Evolutionary conservation across 164 flowering plant species (phyloP), one percentile per base, ranked within the genome.

Genomic region (Macadamia integrifolia): DNA sequence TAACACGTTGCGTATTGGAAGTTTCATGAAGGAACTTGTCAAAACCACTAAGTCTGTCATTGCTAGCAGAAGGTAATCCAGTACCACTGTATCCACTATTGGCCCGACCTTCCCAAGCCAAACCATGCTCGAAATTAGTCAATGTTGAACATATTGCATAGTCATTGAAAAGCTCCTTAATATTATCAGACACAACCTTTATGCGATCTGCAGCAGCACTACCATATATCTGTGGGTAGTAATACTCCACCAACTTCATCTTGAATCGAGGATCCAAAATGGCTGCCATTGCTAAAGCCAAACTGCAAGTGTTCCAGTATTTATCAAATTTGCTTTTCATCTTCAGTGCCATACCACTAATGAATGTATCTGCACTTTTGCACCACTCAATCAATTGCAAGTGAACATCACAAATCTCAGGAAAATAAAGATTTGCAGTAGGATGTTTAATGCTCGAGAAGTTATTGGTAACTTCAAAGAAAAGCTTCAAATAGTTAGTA

Each of bases 241-340:
- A 87, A 72, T 85, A 87, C 75, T 88, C 90, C 32, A 91, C 87
- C 72, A 86, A 69, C 78, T 87, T 85, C 89, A 88, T 80, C 78
- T 91, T 89, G 74, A 81, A 91, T 43, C 91, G 78, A 13, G 91
- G 91, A 78, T 88, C 91, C 58, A 89, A 71, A 60, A 87, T 78
- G 9, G 84, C 91, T 58, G 86, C 87, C 43, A 85, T 66, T 40
- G 88, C 88, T 75, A 86, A 78, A 61, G 81, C 73, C 76, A 84
- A 74, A 61, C 83, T 75, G 74, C 92, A 85, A 71, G 81, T 80
- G 73, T 71, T 81, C 94, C 94, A 89, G 74, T 87, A 91, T 31
- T 70, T 73, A 31, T 89, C 92, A 77, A 87, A 85, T 64, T 79
- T 86, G n/a, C 61, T 71, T 75, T 79, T 86, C 86, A 89, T 83